phyloP scores from a whole-genome alignment of 371 early-diverging fungal genomes.

The Encephalitozoon romaleae region DNA sequence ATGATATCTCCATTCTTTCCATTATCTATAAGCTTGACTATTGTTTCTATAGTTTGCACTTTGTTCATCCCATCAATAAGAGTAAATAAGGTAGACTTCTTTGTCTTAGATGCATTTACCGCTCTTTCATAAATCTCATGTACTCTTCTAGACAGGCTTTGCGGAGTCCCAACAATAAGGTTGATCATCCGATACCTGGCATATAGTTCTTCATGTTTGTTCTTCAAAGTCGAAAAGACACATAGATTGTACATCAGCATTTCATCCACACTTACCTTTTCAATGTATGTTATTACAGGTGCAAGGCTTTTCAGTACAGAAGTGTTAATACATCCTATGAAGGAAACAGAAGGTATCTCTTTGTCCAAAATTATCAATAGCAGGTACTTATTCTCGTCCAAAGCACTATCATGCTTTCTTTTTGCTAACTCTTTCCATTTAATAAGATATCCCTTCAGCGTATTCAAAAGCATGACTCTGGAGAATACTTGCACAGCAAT shows the following conservation, averaged over 20 bases:
- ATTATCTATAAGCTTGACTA: slow-evolving; percentile 26
- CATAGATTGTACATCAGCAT: slow-evolving; percentile 23
- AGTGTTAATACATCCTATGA: not conserved
- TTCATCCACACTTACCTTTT: not conserved
- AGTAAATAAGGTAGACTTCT: slow-evolving; percentile 2
- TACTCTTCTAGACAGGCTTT: slow-evolving; percentile 21
- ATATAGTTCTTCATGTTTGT: not conserved
- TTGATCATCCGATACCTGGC: slow-evolving; percentile 41
- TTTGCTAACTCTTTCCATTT: not conserved
- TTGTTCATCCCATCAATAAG: slow-evolving; percentile 11
- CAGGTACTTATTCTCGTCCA: not conserved
- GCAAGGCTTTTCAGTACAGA: not conserved
- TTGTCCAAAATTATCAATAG: slow-evolving; percentile 20
- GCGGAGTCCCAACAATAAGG: slow-evolving; percentile 30
- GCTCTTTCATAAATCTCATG: slow-evolving; percentile 11
- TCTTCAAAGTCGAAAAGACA: slow-evolving; percentile 16
- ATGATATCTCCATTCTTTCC: slow-evolving; percentile 6
- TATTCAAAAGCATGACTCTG: not conserved
- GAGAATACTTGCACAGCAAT: not conserved
- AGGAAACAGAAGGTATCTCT: slow-evolving; percentile 17
- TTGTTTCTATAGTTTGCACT: slow-evolving; percentile 11
- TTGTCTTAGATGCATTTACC: not conserved
- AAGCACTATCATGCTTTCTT: not conserved
- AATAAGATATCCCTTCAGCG: not conserved
- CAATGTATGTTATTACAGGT: slow-evolving; percentile 10